Evolutionary conservation across 2,329 filamentous ascomycete genomes (phyloP), one percentile per base, ranked within the genome.

Genomic region (Nothomitra cinnamomea): DNA sequence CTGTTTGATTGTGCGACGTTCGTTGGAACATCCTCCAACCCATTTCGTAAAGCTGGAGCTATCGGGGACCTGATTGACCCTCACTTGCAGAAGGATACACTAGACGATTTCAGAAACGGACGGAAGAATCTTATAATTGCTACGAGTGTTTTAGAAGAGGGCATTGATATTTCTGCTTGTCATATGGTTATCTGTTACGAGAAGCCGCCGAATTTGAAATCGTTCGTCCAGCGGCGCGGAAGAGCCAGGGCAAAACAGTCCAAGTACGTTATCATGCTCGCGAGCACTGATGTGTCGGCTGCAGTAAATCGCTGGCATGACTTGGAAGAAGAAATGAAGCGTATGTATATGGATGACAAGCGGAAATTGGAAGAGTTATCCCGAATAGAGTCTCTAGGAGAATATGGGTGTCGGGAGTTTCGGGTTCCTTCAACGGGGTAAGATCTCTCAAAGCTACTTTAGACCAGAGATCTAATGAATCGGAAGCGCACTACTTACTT

Each of bases 251-350:
- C 72, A 70, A 66, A 64, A 19, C 62, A 69, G 5, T 80, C 77
- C 0, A 68, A 64, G 49, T 68, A 80, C n/a, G 61, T 76, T 12
- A 60, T 79, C 3, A 63, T 79, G 21, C 56, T 70, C 7, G 60
- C 63, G 2, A 65, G 69, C 6, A 56, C 58, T 3, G 61, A 61
- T 0, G 59, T 57, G 1, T 54, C 19, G 8, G 21, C 61, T 24
- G 61, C 64, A 45, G 58, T 72, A 1, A 59, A 64, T 2, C 71
- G 75, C 24, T 94, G 86, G 83, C 69, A 78, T 24, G 61, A 64
- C 0, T 70, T 92, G 15, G 90, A 95, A 62, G 64, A 72, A 2
- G 70, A 78, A n/a, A 88, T 95, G 82, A 84, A 80, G 59, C 63
- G 67, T 48, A 73, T 75, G 0, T 94, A 87, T 60, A 74, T 81